phyloP scores from a whole-genome alignment of 495 filamentous ascomycete genomes.

The Penicillium canescens region DNA sequence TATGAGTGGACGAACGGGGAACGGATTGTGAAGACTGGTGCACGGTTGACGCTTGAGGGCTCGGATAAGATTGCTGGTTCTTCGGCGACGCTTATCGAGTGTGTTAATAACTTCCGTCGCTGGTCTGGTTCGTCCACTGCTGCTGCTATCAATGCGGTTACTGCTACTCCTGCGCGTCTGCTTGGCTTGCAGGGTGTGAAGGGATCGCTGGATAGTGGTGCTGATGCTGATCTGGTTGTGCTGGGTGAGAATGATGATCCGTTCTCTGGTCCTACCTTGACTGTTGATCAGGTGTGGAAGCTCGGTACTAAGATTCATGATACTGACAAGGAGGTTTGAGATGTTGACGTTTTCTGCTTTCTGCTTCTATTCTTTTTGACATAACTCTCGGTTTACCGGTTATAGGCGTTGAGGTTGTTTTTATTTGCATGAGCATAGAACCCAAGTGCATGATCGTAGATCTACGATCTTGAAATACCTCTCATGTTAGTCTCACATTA shows the following conservation, averaged over 20 bases:
- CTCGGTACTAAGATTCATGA: conserved; percentile 59
- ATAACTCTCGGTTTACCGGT: neutral
- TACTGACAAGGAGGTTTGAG: conserved; percentile 25
- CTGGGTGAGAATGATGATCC: conserved; percentile 55
- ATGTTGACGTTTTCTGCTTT: conserved; percentile 5
- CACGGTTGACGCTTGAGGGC: conserved; percentile 65
- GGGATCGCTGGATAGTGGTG: conserved; percentile 64
- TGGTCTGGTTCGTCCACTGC: conserved; percentile 67
- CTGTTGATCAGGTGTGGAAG: conserved; percentile 77
- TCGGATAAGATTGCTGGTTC: conserved; percentile 72
- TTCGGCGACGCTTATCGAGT: conserved; percentile 73
- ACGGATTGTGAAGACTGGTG: conserved; percentile 65
- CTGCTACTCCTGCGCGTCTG: conserved; percentile 71
- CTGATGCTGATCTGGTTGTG: conserved; percentile 80
- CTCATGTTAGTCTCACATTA: too few species aligned
- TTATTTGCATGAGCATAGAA: conserved; percentile 2
- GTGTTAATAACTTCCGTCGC: conserved; percentile 75
- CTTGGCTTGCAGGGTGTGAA: conserved; percentile 66
- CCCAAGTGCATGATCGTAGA: neutral
- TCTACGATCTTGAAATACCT: too few species aligned
- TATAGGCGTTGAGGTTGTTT: conserved; percentile 3
- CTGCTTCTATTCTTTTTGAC: conserved; percentile 2
- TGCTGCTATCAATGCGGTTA: conserved; percentile 67
- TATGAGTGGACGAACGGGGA: conserved; percentile 82
- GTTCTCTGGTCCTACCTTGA: conserved; percentile 47